Evolutionary conservation across 1,284 basidiomycete species (phyloP), one percentile per base, ranked within the genome.

Genomic region (Boletus smithii): DNA sequence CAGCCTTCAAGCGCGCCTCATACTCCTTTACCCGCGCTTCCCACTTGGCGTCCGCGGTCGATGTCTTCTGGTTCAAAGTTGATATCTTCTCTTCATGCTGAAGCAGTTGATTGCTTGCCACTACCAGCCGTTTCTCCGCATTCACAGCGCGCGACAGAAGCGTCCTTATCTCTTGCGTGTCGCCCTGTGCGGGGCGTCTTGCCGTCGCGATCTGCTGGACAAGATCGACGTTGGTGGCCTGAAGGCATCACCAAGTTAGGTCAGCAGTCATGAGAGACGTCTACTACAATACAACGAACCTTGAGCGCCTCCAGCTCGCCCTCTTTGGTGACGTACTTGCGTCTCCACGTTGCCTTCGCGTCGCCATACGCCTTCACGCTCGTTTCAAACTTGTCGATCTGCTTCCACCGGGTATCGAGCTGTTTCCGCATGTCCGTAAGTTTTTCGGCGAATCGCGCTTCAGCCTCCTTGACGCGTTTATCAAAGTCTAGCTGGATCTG

Each of bases 21-120:
- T 94, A 93, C 70, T 97, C 94, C 66, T 86, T 88, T 40, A 97
- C 88, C 13, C 94, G 76, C 0, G 84, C 91, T 62, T 95, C 95
- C 93, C 92, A 97, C 69, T 91, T 97, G 52, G 67, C 73, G 62
- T 93, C 92, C 0, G 88, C 85, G 0, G 70, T 72, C 0, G 75
- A 71, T 26, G 77, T 85, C 71, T 83, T 87, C 67, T 82, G 76
- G 56, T 85, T 86, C 65, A 88, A 76, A 34, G 75, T 68, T 0
- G 84, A 80, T 42, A 95, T 76, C 65, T 88, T 85, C 65, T 93
- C 89, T 64, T 98, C 95, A 2, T 88, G 81, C 23, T 82, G 76
- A 0, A 81, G 67, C 4, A 97, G 75, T 61, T 95, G 91, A 55
- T 93, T 91, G 61, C 88, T 84, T 4, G 90, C 82, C 39, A 88